Evolutionary conservation across 177 flowering plant species (phyloP), one percentile per base, ranked within the genome.

Genomic region (Vitis hybrid): DNA sequence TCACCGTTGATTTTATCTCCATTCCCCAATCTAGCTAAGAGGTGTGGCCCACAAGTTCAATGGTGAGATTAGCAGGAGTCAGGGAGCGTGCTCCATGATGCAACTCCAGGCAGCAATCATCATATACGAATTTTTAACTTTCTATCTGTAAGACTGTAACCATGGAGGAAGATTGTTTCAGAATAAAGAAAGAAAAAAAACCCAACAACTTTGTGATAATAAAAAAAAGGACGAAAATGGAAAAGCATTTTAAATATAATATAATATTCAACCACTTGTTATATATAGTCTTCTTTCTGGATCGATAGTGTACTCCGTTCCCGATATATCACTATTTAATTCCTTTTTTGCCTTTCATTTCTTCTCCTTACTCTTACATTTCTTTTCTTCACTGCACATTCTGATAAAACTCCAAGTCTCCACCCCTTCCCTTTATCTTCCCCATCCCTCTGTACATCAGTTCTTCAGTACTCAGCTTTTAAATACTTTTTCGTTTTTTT

Each of bases 361-460:
- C 59, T 51, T 60, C 48, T 30, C 49, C 66, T 45, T 52, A 7
- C 12, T 55, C 45, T 23, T 26, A 49, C 34, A 8, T 11, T 56
- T 67, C 30, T 61, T 64, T 62, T 39, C 66, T 19, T 69, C 62
- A 7, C 85, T 82, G 82, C 82, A 72, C 57, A 30, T 77, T 86
- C 91, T 84, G 89, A 82, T 83, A 78, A 65, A 84, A 82, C 86
- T 81, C 84, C 51, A 17, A 79, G 75, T 81, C 80, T 68, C 58
- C 75, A 76, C 75, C 39, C 87, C 66, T 80, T 79, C 70, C 79
- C 59, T 68, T 76, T 62, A 75, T 72, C 84, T 80, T 81, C 75
- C 81, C 87, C 88, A 82, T 84, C 77, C 84, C 85, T 87, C 82
- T 86, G 81, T 70, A 72, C 9, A 6, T 63, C 80, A 73, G 62